Base-by-base conservation (phyloP, 208 protist genomes). In the Entamoeba histolytica region DNA sequence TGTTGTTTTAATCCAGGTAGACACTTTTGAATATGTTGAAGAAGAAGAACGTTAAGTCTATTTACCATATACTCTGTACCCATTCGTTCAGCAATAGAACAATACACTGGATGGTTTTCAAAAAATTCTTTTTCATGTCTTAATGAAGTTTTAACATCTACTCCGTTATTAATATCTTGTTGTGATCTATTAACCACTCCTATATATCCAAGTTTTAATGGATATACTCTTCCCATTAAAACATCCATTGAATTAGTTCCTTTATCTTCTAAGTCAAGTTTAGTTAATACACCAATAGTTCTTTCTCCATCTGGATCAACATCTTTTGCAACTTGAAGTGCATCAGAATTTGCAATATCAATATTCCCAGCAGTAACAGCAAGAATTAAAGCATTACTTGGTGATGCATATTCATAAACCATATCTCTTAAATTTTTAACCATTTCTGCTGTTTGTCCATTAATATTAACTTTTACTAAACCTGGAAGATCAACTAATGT, bases 401-500 rank as follows among this genome's bases (percentile, higher is more conserved):
- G 97, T 5, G 93, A 50, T 57, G 99, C 98, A 94, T 98, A 99
- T 73, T 97, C 93, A 8, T 98, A 95, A 8, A 99, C 97, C 97
- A 99, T 98, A 19, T 97, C 96, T 93, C 97, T 96, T 93, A 99
- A 99, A 91, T 98, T 96, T 52, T 96, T 94, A 92, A 98, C 98
- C 94, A 99, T 99, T 94, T 99, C 97, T 93, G 97, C 96, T 15
- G 98, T 98, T 96, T 99, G 98, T 93, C 99, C 98, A 15, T 97
- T 98, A 57, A 99, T 97, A 28, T 98, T 96, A 39, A 98, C 98
- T 96, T 99, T 99, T 12, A 99, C 99, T 17, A 99, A 96, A 93
- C 99, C 99, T 28, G 99, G 99, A 39, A 99, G 96, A 97, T 99
- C 99, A 8, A 99, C 98, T 14, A 99, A 96, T 31, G 98, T 99